Evolutionary conservation across 768 basidiomycete species (phyloP).

Genomic region (Dioszegia hungarica): DNA sequence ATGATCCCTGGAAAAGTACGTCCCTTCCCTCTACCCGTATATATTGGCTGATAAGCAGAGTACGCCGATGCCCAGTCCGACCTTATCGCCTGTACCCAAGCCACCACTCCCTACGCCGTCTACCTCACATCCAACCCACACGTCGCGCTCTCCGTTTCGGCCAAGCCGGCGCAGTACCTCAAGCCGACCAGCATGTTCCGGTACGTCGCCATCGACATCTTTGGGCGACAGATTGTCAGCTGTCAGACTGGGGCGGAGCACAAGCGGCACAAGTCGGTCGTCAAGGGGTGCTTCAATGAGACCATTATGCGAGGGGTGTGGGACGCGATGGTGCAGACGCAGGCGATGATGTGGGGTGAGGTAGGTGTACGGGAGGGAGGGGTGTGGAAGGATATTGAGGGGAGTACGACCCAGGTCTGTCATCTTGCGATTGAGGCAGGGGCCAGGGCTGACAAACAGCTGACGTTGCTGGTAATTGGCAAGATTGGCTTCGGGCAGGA

Average conservation of each 20-base stretch:
- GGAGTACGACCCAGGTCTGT: conserved; percentile 16
- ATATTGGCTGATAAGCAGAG: conserved; percentile 9
- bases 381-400: conserved; percentile 5
- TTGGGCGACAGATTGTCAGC: conserved; percentile 20
- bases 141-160: not conserved
- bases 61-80: conserved; percentile 22
- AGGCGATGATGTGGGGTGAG: conserved; percentile 10
- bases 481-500: conserved; percentile 12
- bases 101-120: conserved; percentile 16
- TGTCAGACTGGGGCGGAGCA: conserved; percentile 22
- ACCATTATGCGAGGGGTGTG: conserved; percentile 17
- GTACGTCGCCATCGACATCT: conserved; percentile 19
- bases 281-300: conserved; percentile 27
- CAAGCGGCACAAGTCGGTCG: conserved; percentile 18
- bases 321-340: conserved; percentile 10
- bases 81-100: conserved; percentile 20
- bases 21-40: too few relatives aligned
- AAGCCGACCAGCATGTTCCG: conserved; percentile 18
- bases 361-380: conserved; percentile 14
- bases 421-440: too few relatives aligned
- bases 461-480: conserved; percentile 26
- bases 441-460: not conserved
- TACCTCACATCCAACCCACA: conserved; percentile 18
- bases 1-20: conserved; percentile 31
- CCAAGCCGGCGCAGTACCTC: conserved; percentile 1